Evolutionary conservation across 192 early-diverging fungal genomes (phyloP).

Genomic region (Oehlia diaphana): DNA sequence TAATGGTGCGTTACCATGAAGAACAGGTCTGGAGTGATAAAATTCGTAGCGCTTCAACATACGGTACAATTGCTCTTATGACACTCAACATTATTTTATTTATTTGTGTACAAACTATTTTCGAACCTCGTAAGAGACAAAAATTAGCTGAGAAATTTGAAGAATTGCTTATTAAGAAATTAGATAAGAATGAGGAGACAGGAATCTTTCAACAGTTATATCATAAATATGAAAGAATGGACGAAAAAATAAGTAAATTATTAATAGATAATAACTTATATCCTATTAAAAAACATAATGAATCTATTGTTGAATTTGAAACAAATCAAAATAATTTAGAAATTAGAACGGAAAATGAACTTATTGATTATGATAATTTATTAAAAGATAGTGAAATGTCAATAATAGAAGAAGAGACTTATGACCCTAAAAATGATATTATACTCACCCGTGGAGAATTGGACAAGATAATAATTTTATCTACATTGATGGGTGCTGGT

Average conservation of each 20-base stretch:
- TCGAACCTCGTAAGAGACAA: slow-evolving; percentile 70
- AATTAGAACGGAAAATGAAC: background rate
- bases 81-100: slow-evolving; percentile 66
- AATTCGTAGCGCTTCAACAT: slow-evolving; percentile 73
- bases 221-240: background rate
- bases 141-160: slow-evolving; percentile 71
- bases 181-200: background rate
- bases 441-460: background rate
- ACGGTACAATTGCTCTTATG: slow-evolving; percentile 75
- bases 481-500: background rate
- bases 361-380: too few species aligned
- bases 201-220: background rate
- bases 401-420: background rate
- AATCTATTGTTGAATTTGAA: background rate
- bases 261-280: too few species aligned
- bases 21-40: slow-evolving; percentile 88
- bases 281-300: background rate
- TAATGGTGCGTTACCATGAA: slow-evolving; percentile 80
- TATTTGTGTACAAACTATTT: slow-evolving; percentile 68
- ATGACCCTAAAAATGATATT: background rate
- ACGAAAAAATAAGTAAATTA: background rate
- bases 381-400: background rate
- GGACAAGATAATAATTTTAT: background rate
- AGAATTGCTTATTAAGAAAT: slow-evolving; percentile 25
- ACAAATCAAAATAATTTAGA: background rate